phyloP scores from a whole-genome alignment of 257 asterid genomes.

The Solanum megistacrolobum region DNA sequence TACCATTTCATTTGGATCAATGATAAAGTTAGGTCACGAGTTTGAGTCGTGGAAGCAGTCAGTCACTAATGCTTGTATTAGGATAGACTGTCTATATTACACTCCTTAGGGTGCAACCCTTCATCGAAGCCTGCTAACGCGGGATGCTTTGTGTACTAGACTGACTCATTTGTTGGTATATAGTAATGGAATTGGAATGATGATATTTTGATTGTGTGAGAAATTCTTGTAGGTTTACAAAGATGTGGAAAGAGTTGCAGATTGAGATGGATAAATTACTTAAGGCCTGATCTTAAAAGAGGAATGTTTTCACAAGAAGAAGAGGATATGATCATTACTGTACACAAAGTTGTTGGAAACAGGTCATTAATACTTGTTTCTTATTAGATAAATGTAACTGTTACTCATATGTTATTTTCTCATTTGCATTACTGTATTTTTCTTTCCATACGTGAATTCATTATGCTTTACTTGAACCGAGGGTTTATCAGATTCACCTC shows the following conservation, averaged over 20 bases:
- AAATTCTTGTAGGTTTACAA: constrained; percentile 43
- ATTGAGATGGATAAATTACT: constrained; percentile 74
- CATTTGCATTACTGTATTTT: background rate
- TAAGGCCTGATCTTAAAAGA: constrained; percentile 84
- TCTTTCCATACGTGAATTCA: background rate
- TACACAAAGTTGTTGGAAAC: constrained; percentile 69
- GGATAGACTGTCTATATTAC: background rate
- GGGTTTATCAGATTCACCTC: background rate
- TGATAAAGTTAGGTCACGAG: background rate
- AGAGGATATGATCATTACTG: constrained; percentile 54
- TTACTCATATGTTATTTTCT: background rate
- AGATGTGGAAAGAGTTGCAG: constrained; percentile 91
- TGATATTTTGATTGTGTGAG: background rate
- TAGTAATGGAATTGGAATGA: background rate
- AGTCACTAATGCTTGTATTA: background rate
- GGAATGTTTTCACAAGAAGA: constrained; percentile 80
- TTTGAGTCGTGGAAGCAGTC: background rate
- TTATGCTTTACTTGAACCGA: background rate
- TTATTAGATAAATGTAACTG: background rate
- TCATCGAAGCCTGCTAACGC: background rate
- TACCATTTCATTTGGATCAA: background rate
- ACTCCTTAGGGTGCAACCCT: background rate
- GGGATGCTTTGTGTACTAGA: background rate
- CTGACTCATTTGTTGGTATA: background rate
- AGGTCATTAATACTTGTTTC: constrained; percentile 20